Percentiles rank a stretch among this genome's conserved stretches.
These are phyloP conservation scores for Teratosphaeria epicoccoides DNA, from an alignment of 2,329 filamentous ascomycete genomes.

Conservation along the genomic window DNA sequence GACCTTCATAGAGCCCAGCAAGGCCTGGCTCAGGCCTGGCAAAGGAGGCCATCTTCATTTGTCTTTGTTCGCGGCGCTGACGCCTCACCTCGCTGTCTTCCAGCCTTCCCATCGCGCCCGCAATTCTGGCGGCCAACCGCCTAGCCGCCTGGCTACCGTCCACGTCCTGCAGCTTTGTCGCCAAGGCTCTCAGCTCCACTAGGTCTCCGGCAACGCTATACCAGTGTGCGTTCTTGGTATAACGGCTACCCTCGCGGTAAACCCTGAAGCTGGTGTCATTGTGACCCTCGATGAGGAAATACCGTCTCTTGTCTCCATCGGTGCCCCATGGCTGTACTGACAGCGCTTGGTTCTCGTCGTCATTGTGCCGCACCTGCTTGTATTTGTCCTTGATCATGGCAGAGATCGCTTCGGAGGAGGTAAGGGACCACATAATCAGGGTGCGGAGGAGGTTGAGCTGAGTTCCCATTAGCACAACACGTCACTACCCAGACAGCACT, in stretches of 20 bases:
- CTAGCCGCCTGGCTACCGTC: conserved; percentile 76
- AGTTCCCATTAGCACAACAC: conserved; percentile 7
- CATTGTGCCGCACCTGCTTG: conserved; percentile 73
- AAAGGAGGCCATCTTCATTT: conserved; percentile 77
- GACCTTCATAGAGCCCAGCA: conserved; percentile 89
- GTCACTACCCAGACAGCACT: background rate
- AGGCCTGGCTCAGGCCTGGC: conserved; percentile 78
- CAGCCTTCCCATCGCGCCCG: conserved; percentile 72
- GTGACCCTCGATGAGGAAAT: conserved; percentile 85
- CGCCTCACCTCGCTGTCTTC: conserved; percentile 96
- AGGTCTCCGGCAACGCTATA: conserved; percentile 87
- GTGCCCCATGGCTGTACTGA: conserved; percentile 85
- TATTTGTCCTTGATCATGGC: conserved; percentile 76
- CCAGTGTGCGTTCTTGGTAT: conserved; percentile 64
- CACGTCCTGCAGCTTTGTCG: conserved; percentile 61
- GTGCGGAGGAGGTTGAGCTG: conserved; percentile 76
- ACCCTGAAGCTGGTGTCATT: conserved; percentile 91
- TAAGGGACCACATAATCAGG: conserved; percentile 77
- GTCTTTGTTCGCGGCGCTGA: conserved; percentile 81
- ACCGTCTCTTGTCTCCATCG: conserved; percentile 82
- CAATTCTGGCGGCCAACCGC: conserved; percentile 66
- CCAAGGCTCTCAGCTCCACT: conserved; percentile 67
- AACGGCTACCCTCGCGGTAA: conserved; percentile 85
- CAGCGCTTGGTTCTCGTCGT: conserved; percentile 70
- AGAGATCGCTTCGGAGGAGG: conserved; percentile 75